Evolutionary conservation across 1,284 basidiomycete genomes (phyloP), one percentile per base, ranked within the genome.

Genomic region (Stereum hirsutum): DNA sequence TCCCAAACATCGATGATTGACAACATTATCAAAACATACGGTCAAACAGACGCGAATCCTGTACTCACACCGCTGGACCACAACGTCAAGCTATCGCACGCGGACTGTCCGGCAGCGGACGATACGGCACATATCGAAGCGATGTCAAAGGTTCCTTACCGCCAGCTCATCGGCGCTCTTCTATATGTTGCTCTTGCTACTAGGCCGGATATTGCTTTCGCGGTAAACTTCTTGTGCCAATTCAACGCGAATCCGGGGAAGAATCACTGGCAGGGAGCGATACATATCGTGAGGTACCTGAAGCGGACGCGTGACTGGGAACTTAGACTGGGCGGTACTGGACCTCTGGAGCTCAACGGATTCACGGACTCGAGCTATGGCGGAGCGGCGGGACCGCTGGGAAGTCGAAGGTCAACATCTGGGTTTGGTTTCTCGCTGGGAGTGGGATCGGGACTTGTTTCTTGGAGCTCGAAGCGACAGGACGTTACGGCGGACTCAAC

Each of bases 301-400:
- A 59, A 62, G n/a, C 62, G 63, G 3, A 69, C 70, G 0, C 36
- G 49, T 5, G 34, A 55, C 12, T 39, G 59, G 10, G 51, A 54
- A 31, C 55, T 70, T 20, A 44, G 45, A n/a, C 56, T 65, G 3
- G 57, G 62, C 5, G 57, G 60, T 2, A 31, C 21, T 2, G 34
- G 42, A 15, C 37, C 37, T 5, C 33, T 27, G 3, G 28, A 44
- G 3, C 53, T 72, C 0, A 12, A 54, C 6, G 68, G 63, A 0
- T 74, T 57, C 48, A 57, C 61, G 1, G 70, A 76, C 49, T 60
- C 68, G 0, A 44, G 64, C 69, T 52, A 69, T 58, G 19, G 56
- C 57, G 26, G 58, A 59, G 31, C 39, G 46, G 0, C 53, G 57
- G 21, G 56, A 54, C 37, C 25, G 21, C 11, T 25, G 2, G 40